Evolutionary conservation across 345 rosid genomes (phyloP).

Genomic region (Aethionema arabicum): DNA sequence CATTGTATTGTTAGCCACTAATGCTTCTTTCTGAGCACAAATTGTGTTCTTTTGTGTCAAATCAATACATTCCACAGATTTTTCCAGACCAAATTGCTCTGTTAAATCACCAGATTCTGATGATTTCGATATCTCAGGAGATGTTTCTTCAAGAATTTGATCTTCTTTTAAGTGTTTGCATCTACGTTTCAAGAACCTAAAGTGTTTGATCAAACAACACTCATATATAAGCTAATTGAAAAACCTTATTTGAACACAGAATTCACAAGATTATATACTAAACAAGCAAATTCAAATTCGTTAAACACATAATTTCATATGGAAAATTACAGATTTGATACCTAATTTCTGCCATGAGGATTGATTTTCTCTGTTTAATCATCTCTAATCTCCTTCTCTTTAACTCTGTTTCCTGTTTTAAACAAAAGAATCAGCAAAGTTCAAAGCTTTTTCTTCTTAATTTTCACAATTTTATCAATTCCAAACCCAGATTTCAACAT

Average conservation of each 20-base stretch:
- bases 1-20: slow-evolving; percentile 6
- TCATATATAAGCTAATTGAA: slow-evolving; percentile 10
- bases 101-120: slow-evolving; percentile 27
- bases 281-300: not conserved
- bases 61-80: slow-evolving; percentile 24
- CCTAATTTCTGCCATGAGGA: slow-evolving; percentile 72
- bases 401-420: slow-evolving; percentile 64
- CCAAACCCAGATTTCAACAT: slow-evolving; percentile 20
- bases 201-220: slow-evolving; percentile 18
- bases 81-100: slow-evolving; percentile 25
- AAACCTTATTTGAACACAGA: not conserved
- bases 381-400: slow-evolving; percentile 51
- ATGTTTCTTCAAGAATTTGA: slow-evolving; percentile 38
- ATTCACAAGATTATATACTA: not conserved
- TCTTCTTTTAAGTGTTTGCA: slow-evolving; percentile 53
- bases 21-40: slow-evolving; percentile 34
- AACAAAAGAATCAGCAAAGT: slow-evolving; percentile 8
- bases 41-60: slow-evolving; percentile 39
- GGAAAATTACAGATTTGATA: slow-evolving; percentile 34
- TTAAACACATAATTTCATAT: not conserved
- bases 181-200: slow-evolving; percentile 70
- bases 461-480: not conserved
- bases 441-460: slow-evolving; percentile 6
- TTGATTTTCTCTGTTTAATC: slow-evolving; percentile 53
- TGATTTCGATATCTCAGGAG: slow-evolving; percentile 14